phyloP scores from a whole-genome alignment of 441 rosid species.

The Erodium moschatum region DNA sequence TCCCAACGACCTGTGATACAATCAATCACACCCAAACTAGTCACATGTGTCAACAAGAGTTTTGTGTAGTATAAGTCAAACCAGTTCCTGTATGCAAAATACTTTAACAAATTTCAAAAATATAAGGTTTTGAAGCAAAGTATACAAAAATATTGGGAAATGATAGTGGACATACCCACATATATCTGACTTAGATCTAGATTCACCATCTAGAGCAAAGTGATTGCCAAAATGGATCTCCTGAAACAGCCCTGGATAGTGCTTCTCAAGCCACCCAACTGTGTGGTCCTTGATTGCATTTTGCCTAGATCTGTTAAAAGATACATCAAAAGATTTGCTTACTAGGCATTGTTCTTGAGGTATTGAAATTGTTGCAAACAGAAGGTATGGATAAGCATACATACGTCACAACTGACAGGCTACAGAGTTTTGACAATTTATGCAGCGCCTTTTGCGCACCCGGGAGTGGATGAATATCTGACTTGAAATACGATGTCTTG shows the following conservation, averaged over 20 bases:
- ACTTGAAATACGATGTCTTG: slow-evolving; percentile 78
- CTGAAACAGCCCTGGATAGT: slow-evolving; percentile 73
- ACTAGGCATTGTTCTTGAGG: neutral
- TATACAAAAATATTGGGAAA: too few species aligned
- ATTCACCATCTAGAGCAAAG: slow-evolving; percentile 83
- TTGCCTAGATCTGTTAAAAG: slow-evolving; percentile 68
- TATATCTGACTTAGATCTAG: slow-evolving; percentile 90
- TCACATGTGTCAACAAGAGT: too few species aligned
- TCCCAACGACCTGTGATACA: slow-evolving; percentile 60
- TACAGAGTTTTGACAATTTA: slow-evolving; percentile 63
- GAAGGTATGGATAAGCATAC: slow-evolving; percentile 26
- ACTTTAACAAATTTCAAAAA: too few species aligned
- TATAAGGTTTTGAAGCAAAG: too few species aligned
- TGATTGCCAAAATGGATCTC: slow-evolving; percentile 96
- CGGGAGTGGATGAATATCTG: slow-evolving; percentile 82
- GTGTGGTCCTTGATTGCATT: slow-evolving; percentile 92
- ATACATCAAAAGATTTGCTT: slow-evolving; percentile 8
- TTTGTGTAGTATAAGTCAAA: too few species aligned
- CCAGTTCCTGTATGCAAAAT: too few species aligned
- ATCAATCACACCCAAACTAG: neutral
- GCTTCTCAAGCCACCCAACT: slow-evolving; percentile 70
- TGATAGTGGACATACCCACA: slow-evolving; percentile 47
- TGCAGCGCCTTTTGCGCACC: slow-evolving; percentile 71
- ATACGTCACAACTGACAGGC: slow-evolving; percentile 86
- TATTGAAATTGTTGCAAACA: neutral